Base-by-base conservation (phyloP, 2,329 filamentous ascomycete species). In the Pseudogymnoascus sp. region DNA sequence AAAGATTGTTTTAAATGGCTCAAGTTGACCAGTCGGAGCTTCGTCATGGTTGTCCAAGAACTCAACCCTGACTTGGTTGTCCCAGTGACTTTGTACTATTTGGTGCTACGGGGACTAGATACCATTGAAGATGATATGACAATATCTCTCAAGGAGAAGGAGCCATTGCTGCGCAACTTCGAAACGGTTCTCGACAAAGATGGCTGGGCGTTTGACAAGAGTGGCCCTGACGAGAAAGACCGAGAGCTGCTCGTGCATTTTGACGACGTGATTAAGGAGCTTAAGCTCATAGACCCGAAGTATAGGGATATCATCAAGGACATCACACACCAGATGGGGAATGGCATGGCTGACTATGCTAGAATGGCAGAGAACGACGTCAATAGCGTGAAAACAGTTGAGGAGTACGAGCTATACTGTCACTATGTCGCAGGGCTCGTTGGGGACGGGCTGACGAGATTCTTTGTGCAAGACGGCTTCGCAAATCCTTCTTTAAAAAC, bases 71-170 rank as follows among this genome's bases (percentile, higher is more conserved):
- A 99, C 77, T 86, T 99, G 33, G 84, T 97, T 37, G 84, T 97
- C 41, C 92, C 94, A 23, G 83, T 97, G 52, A 86, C 88, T 62
- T 80, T 97, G 8, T 99, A 99, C 82, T 99, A 99, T 78, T 84
- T 99, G 29, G 84, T 91, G 61, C 82, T 99, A 62, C 90, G 94
- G 65, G 94, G 91, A 55, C 83, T 99, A 60, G 94, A 99, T 76
- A 99, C 94, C n/a, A 90, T 99, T 65, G 94, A 99, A 77, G 94
- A 99, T 80, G 94, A 99, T 76, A 97, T 97, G 86, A 96, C 92
- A 4, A 88, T 99, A 65, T 80, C 88, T 2, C 78, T 93, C 39
- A 82, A 84, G 67, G 87, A 83, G 72, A 99, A 99, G 78, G 89
- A 95, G 72, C 91, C 92, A 1, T 77, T 97, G 63, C 80, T 99